phyloP scores from a whole-genome alignment of 2,329 filamentous ascomycete genomes.

The Lachnellula occidentalis region DNA sequence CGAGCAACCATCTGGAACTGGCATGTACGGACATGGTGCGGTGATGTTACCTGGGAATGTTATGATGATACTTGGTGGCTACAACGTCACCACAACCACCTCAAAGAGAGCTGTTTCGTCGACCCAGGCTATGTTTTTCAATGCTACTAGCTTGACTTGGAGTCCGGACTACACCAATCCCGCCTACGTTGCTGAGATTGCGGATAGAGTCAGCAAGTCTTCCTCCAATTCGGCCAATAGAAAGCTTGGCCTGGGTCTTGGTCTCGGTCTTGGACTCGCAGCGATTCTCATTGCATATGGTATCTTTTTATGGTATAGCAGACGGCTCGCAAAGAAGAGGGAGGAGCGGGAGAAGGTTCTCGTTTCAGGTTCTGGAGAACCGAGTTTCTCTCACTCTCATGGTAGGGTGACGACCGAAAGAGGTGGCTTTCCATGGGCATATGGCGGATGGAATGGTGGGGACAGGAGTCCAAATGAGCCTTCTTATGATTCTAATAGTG shows the following conservation, averaged over 20 bases:
- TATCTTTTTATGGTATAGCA: slow-evolving; percentile 44
- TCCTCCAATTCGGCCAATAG: slow-evolving; percentile 31
- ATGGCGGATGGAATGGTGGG: slow-evolving; percentile 21
- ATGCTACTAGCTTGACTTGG: slow-evolving; percentile 56
- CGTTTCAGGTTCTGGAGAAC: slow-evolving; percentile 39
- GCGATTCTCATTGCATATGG: slow-evolving; percentile 43
- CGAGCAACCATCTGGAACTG: slow-evolving; percentile 38
- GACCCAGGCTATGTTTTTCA: slow-evolving; percentile 45
- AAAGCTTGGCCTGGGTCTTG: slow-evolving; percentile 57
- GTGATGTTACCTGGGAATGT: slow-evolving; percentile 59
- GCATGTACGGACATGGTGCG: slow-evolving; percentile 59
- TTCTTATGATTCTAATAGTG: slow-evolving; percentile 25
- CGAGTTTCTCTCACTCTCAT: slow-evolving; percentile 16
- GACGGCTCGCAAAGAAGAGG: slow-evolving; percentile 37
- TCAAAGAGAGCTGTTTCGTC: slow-evolving; percentile 36
- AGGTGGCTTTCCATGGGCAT: slow-evolving; percentile 22
- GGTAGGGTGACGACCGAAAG: slow-evolving; percentile 15
- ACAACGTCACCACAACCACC: slow-evolving; percentile 39
- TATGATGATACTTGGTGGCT: slow-evolving; percentile 63
- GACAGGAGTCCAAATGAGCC: slow-evolving; percentile 10
- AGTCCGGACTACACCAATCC: slow-evolving; percentile 50
- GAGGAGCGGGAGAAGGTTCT: slow-evolving; percentile 49
- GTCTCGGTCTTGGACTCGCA: slow-evolving; percentile 58
- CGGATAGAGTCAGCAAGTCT: slow-evolving; percentile 19
- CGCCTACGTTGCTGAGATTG: slow-evolving; percentile 18